A percentile compares a stretch with the other conserved stretches of the same genome.
These are phyloP conservation scores for Euphorbia peplus DNA, from an alignment of 345 rosid species.

Conservation along the genomic window DNA sequence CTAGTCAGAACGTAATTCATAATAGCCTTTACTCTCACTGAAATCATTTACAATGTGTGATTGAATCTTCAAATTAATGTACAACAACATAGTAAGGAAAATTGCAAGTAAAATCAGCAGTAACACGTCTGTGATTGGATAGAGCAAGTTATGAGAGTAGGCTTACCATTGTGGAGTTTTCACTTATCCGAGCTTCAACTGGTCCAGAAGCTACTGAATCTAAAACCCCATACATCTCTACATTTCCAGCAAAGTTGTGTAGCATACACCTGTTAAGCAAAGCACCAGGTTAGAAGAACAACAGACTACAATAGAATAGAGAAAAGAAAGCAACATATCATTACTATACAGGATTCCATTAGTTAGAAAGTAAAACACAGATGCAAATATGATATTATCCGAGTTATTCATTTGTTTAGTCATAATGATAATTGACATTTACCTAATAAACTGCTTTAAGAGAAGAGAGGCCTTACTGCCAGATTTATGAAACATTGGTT, in stretches of 20 bases:
- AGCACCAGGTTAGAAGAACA: slow-evolving; percentile 8
- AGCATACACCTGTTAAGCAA: slow-evolving; percentile 66
- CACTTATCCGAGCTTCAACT: slow-evolving; percentile 52
- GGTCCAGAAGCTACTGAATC: slow-evolving; percentile 71
- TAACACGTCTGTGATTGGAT: neutral
- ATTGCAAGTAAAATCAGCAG: neutral
- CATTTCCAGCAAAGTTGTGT: slow-evolving; percentile 71
- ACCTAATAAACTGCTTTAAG: neutral
- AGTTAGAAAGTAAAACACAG: neutral
- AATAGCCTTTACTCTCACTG: neutral
- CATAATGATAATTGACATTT: neutral
- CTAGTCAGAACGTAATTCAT: neutral
- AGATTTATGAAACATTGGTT: neutral
- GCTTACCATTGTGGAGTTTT: slow-evolving; percentile 65
- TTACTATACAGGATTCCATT: neutral
- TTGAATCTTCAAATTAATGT: neutral
- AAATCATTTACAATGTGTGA: neutral
- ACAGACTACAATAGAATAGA: neutral
- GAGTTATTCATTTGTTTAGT: neutral
- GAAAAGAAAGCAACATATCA: neutral
- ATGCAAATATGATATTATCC: neutral
- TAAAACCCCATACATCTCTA: slow-evolving; percentile 68
- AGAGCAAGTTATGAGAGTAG: slow-evolving; percentile 1
- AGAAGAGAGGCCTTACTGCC: neutral
- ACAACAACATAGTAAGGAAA: neutral